These are phyloP conservation scores for Solanum tarijense DNA, from an alignment of 257 asterid species.

Conservation along the genomic window DNA sequence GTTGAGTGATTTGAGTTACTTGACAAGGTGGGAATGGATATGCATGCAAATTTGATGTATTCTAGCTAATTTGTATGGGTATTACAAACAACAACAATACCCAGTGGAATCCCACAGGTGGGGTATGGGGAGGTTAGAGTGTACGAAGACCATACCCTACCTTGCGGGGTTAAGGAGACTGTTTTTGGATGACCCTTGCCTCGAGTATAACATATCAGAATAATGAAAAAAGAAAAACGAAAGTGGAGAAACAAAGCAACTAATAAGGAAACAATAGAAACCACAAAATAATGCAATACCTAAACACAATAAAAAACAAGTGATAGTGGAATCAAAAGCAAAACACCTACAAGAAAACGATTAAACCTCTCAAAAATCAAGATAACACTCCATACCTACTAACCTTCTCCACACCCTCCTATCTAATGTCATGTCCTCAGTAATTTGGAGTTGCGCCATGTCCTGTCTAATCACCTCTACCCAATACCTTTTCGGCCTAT, in stretches of 20 bases:
- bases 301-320: not conserved
- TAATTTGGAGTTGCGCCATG: not conserved
- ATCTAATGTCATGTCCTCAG: not conserved
- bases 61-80: not conserved
- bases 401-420: not conserved
- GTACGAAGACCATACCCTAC: not conserved
- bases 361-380: not conserved
- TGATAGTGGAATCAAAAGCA: not conserved
- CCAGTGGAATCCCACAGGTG: not conserved
- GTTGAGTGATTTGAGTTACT: not conserved
- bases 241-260: not conserved
- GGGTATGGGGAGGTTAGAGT: not conserved
- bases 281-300: not conserved
- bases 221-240: not conserved
- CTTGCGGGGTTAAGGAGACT: not conserved
- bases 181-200: not conserved
- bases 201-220: not conserved
- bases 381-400: not conserved
- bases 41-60: not conserved
- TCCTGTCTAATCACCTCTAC: too few relatives aligned
- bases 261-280: not conserved
- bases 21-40: not conserved
- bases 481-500: not conserved
- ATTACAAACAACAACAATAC: not conserved
- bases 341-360: not conserved